Evolutionary conservation across 768 basidiomycete genomes (phyloP).

Genomic region (Lactarius sp.): DNA sequence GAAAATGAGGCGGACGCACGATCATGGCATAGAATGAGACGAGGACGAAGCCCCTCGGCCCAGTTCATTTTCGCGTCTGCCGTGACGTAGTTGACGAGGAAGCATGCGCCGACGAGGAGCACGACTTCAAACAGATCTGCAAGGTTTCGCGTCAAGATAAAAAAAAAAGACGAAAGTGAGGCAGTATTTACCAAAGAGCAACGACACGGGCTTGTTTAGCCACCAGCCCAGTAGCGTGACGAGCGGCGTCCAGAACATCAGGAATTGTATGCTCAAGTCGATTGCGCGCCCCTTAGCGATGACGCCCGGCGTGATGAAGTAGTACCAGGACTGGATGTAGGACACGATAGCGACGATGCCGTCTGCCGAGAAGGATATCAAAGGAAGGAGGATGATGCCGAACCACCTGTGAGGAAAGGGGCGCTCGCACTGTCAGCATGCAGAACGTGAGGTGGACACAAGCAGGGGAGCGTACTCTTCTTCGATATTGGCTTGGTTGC

Average conservation of each 20-base stretch:
- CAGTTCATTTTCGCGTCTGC: slow-evolving; percentile 77
- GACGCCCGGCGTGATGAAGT: slow-evolving; percentile 40
- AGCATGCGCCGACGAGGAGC: slow-evolving; percentile 58
- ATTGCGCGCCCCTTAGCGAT: slow-evolving; percentile 66
- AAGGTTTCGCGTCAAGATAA: no score
- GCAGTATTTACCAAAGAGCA: slow-evolving; percentile 55
- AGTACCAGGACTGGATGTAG: slow-evolving; percentile 46
- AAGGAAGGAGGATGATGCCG: slow-evolving; percentile 64
- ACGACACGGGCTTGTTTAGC: slow-evolving; percentile 50
- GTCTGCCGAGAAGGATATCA: slow-evolving; percentile 71
- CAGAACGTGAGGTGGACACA: neutral
- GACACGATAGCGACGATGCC: slow-evolving; percentile 55
- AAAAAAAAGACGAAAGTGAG: no score
- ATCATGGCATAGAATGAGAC: slow-evolving; percentile 66
- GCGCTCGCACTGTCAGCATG: neutral
- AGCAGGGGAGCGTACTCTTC: slow-evolving; percentile 44
- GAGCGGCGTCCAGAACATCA: slow-evolving; percentile 75
- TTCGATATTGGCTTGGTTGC: slow-evolving; percentile 39
- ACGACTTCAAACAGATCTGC: slow-evolving; percentile 70
- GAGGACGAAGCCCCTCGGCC: slow-evolving; percentile 67
- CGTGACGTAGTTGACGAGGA: slow-evolving; percentile 76
- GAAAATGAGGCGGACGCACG: slow-evolving; percentile 33
- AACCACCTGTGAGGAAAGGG: slow-evolving; percentile 51
- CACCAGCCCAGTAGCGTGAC: slow-evolving; percentile 67
- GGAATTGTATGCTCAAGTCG: slow-evolving; percentile 74